phyloP scores from a whole-genome alignment of 495 filamentous ascomycete species.

The Penicillium argentinense region DNA sequence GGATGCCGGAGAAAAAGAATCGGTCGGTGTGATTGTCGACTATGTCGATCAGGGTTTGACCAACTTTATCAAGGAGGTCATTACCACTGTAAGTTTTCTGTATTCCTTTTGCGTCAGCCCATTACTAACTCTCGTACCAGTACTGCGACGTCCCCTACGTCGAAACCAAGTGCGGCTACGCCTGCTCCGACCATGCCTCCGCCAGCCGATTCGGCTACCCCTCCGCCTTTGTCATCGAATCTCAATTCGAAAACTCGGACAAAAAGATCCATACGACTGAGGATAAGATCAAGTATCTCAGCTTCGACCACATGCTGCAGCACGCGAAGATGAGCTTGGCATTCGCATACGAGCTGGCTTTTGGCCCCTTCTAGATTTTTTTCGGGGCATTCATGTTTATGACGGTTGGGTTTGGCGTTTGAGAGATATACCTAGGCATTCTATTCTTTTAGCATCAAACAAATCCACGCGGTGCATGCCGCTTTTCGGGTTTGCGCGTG shows the following conservation, averaged over 20 bases:
- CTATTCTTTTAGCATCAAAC: conserved; percentile 1
- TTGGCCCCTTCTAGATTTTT: conserved; percentile 35
- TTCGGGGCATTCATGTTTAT: neutral
- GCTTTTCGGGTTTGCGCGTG: too few relatives aligned
- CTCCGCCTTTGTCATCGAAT: conserved; percentile 94
- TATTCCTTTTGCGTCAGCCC: neutral
- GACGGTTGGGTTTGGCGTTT: neutral
- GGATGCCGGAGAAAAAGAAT: conserved; percentile 79
- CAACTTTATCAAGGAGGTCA: conserved; percentile 86
- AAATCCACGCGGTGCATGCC: too few relatives aligned
- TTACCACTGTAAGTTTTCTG: conserved; percentile 60
- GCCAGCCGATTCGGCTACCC: conserved; percentile 95
- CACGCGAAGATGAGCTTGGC: conserved; percentile 90
- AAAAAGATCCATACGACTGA: conserved; percentile 89
- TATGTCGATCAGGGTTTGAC: conserved; percentile 83
- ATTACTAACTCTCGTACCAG: conserved; percentile 30
- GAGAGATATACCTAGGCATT: too few relatives aligned
- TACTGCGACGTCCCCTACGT: conserved; percentile 91
- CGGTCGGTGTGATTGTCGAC: conserved; percentile 91
- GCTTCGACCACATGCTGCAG: conserved; percentile 97
- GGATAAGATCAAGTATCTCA: conserved; percentile 83
- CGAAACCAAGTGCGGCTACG: conserved; percentile 94
- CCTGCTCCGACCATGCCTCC: conserved; percentile 96
- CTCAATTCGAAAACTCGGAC: conserved; percentile 79
- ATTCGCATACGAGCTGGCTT: conserved; percentile 82